Base-by-base conservation (phyloP, 83 land plant genomes). In the Diphasiastrum complanatum region DNA sequence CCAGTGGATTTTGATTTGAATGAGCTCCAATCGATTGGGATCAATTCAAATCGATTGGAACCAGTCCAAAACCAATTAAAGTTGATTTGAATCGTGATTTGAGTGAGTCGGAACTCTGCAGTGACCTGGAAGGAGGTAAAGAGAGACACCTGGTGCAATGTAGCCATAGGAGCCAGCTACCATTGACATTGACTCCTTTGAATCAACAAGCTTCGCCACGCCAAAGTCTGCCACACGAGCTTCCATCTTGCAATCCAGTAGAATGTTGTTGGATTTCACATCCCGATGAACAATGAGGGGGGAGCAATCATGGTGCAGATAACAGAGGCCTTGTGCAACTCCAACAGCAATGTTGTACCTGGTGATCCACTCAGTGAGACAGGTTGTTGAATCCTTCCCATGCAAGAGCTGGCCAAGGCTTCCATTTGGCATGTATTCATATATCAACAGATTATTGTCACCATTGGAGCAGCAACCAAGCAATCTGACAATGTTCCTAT, bases 91-190 rank as follows among this genome's bases (percentile, higher is more conserved):
- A 48, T 26, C 30, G 30, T 54, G 8, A 12, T 33, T 33, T 3
- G 2, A 11, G 18, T 57, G 19, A 10, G 5, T 22, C 4, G 48
- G 12, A 5, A 51, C 43, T 8, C 8, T 8, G 16, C 43, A 40
- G 16, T 40, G 43, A 8, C 43, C 43, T 16, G 43, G 12, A 51
- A 51, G 5, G 26, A 22, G 50, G 24, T 33, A 28, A 34, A 10
- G 30, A 31, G 12, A 27, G 63, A 33, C 48, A 74, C 85, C 85
- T 5, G 85, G 85, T 41, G 85, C 85, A 12, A 81, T 81, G 38
- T 81, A 81, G 31, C 85, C 85, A 49, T 78, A 81, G 1, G 85
- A 81, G 4, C 85, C 85, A 20, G 85, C 81, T 3, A 81, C 67
- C 0, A 73, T 70, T 28, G 64, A 65, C n/a, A 69, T 60, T n/a